Evolutionary conservation across 352 stramenopile species (phyloP).

Genomic region (Phytopythium cucurbitacearum): DNA sequence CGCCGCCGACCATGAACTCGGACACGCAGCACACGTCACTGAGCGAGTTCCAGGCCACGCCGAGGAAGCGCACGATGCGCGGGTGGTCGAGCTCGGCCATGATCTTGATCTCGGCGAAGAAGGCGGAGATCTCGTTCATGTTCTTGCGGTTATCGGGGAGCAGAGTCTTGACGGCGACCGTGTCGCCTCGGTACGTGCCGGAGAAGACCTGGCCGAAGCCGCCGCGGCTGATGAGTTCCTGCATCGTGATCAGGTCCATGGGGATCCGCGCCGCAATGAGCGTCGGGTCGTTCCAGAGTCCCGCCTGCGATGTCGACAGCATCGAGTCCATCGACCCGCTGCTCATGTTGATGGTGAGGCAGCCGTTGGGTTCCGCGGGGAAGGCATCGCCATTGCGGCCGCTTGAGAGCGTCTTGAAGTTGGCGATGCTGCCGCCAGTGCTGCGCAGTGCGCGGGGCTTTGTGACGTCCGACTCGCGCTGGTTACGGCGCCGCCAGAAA

Average conservation of each 20-base stretch:
- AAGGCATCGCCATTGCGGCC: background rate
- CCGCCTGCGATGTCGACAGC: background rate
- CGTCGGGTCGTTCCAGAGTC: slow-evolving; percentile 36
- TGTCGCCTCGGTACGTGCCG: slow-evolving; percentile 35
- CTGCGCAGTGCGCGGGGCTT: slow-evolving; percentile 3
- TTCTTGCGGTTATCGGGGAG: slow-evolving; percentile 41
- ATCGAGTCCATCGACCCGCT: slow-evolving; percentile 5
- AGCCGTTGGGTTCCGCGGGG: no score
- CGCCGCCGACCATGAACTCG: slow-evolving; percentile 22
- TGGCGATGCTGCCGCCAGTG: slow-evolving; percentile 14
- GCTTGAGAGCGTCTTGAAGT: slow-evolving; percentile 19
- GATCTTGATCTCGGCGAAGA: slow-evolving; percentile 13
- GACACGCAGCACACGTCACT: slow-evolving; percentile 17
- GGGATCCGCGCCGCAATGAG: slow-evolving; percentile 36
- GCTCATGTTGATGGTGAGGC: slow-evolving; percentile 4
- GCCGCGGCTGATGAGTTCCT: slow-evolving; percentile 37
- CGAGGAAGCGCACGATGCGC: slow-evolving; percentile 16
- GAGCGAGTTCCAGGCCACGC: slow-evolving; percentile 12
- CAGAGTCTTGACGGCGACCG: slow-evolving; percentile 56
- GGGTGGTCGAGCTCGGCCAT: slow-evolving; percentile 12
- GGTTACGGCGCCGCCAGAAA: slow-evolving; percentile 34
- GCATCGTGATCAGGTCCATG: slow-evolving; percentile 32
- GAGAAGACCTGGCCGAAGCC: slow-evolving; percentile 51
- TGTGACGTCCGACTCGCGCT: slow-evolving; percentile 15
- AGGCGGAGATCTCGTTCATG: slow-evolving; percentile 44